Base-by-base conservation (phyloP, 2,329 filamentous ascomycete species). In the Aspergillus aculeatus region DNA sequence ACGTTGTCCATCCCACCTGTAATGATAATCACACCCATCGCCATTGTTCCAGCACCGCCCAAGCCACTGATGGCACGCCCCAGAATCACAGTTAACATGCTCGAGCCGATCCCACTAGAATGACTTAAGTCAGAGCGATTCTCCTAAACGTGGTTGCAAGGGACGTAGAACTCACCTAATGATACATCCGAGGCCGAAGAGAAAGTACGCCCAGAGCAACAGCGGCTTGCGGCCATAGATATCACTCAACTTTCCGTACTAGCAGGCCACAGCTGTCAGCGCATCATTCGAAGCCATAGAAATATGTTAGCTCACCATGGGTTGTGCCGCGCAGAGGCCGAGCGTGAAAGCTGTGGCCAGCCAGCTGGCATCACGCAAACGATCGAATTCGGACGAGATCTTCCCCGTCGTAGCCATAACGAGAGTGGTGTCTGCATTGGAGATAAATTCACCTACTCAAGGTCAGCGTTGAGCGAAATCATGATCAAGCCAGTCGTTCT, bases 361-460 rank as follows among this genome's bases (percentile, higher is more conserved):
- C 84, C 85, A 86, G 60, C 81, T 85, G 3, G 84, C 86, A 54
- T 83, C 80, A 16, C 79, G 80, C 4, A 88, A 68, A 35, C 80
- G 78, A 56, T 82, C 76, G 65, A 88, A 88, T 56, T 87, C 82
- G 10, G 85, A 88, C 0, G 84, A 82, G 55, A 88, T 86, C 3
- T 78, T 78, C 0, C 84, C 83, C 59, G 89, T 85, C 0, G 88
- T 89, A 0, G 89, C 88, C 32, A 91, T 75, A 0, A 91, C 81
- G 0, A 91, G 76, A 1, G 86, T 87, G 0, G 78, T 75, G 67
- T 92, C 89, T 16, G 84, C 83, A 57, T 87, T 86, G 6, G 84
- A 83, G 12, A 89, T 83, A 64, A 91, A 90, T 14, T 88, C 84
- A 11, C 84, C 85, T 80, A 51, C 19, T 14, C 12, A 7, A 11